Evolutionary conservation across 306 rosid genomes (phyloP).

Genomic region (Fragaria iinumae): DNA sequence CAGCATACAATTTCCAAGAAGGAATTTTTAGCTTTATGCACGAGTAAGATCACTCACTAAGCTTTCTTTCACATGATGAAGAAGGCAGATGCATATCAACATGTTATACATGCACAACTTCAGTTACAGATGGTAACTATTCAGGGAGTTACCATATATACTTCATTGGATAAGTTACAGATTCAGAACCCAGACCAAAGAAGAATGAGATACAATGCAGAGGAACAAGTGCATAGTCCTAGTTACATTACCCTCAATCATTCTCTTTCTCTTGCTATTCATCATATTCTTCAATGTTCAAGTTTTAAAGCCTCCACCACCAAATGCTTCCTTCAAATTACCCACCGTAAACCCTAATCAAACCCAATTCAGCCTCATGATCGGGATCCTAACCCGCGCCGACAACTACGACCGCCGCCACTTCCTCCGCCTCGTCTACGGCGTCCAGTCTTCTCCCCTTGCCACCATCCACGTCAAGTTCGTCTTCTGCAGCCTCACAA

Average conservation of each 20-base stretch:
- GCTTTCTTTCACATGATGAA: not conserved
- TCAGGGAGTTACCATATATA: not conserved
- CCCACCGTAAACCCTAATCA: not conserved
- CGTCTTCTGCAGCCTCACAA: slow-evolving; percentile 27
- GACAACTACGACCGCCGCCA: slow-evolving; percentile 26
- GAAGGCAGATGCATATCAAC: not conserved
- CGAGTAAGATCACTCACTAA: not conserved
- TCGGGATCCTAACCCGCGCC: slow-evolving; percentile 30
- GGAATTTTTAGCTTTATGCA: not conserved
- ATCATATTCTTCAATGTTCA: slow-evolving; percentile 15
- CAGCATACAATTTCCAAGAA: not conserved
- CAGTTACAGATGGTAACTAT: slow-evolving; percentile 1
- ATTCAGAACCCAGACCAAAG: not conserved
- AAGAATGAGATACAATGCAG: slow-evolving; percentile 7
- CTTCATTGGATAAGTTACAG: not conserved
- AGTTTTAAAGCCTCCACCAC: not conserved
- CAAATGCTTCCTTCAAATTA: not conserved
- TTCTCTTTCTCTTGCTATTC: slow-evolving; percentile 22
- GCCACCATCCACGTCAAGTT: slow-evolving; percentile 32
- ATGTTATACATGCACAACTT: not conserved
- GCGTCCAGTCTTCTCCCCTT: slow-evolving; percentile 21
- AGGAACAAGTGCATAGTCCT: slow-evolving; percentile 8
- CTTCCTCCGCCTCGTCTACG: slow-evolving; percentile 35
- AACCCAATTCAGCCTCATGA: slow-evolving; percentile 26
- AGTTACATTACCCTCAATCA: slow-evolving; percentile 3